Percentiles rank a stretch among this genome's conserved stretches.
Evolutionary conservation across 1,139 yeast genomes (phyloP).

Genomic region (Candida sp.): DNA sequence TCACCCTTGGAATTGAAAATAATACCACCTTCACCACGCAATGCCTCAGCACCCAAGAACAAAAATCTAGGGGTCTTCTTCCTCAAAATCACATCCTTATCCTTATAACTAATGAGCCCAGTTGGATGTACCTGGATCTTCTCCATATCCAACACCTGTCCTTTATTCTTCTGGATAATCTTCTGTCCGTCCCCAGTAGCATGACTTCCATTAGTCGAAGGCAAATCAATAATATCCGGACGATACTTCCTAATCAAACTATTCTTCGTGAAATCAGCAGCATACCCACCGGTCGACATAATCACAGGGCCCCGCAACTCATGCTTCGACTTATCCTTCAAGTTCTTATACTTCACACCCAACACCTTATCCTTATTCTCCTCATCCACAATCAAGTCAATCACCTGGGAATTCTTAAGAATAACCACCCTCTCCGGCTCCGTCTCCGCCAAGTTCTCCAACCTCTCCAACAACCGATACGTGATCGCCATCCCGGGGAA

Average conservation of each 20-base stretch:
- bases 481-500: constrained; percentile 84
- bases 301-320: constrained; percentile 60
- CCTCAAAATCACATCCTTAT: constrained; percentile 48
- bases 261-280: constrained; percentile 59
- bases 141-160: constrained; percentile 71
- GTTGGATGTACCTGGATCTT: constrained; percentile 87
- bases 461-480: constrained; percentile 57
- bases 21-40: constrained; percentile 80
- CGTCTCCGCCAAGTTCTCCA: constrained; percentile 51
- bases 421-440: constrained; percentile 58
- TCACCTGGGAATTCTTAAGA: constrained; percentile 57
- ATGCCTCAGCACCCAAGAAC: constrained; percentile 78
- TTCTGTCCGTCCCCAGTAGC: constrained; percentile 83
- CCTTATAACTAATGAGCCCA: constrained; percentile 72
- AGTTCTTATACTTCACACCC: constrained; percentile 55
- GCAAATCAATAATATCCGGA: constrained; percentile 64
- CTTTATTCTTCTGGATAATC: constrained; percentile 60
- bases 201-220: constrained; percentile 76
- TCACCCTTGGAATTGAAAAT: constrained; percentile 64
- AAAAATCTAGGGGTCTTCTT: constrained; percentile 53
- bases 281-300: constrained; percentile 84
- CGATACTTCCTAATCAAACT: constrained; percentile 57
- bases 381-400: constrained; percentile 48
- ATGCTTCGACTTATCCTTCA: constrained; percentile 33
- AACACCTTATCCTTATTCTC: constrained; percentile 27